Conservation (phyloP, 495 filamentous ascomycete species). For the Articulospora tetracladia region DNA sequence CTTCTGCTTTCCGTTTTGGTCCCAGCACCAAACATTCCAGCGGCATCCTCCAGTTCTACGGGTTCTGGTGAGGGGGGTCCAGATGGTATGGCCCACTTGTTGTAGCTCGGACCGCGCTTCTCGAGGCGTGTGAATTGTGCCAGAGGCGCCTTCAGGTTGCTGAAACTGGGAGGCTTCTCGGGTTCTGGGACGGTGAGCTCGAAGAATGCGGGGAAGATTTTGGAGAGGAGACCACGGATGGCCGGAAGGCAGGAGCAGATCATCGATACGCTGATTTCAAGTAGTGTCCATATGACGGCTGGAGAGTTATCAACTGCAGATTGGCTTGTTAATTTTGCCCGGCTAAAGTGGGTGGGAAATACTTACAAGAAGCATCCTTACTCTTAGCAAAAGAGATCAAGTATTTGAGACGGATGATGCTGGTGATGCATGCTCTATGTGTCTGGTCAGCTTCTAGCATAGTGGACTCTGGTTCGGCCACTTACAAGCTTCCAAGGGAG, state of each 20-base stretch:
- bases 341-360: background rate
- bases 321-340: background rate
- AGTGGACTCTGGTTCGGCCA: background rate
- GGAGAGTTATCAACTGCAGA: background rate
- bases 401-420: conserved; percentile 2
- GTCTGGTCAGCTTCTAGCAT: background rate
- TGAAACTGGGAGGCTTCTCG: background rate
- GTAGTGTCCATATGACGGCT: background rate
- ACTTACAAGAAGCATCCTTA: background rate
- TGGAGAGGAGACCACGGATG: background rate
- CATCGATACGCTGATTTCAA: background rate
- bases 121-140: background rate
- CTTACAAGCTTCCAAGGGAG: conserved; percentile 1
- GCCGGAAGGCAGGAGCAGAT: conserved; percentile 1
- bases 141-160: background rate
- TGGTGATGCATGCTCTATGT: conserved; percentile 2
- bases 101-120: background rate
- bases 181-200: background rate
- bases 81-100: background rate
- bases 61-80: background rate
- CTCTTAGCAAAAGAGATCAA: background rate
- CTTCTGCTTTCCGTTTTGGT: background rate
- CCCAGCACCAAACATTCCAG: too few species aligned
- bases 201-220: background rate
- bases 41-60: background rate